These are phyloP conservation scores for Microthlaspi erraticum DNA, from an alignment of 345 rosid genomes.

Conservation along the genomic window DNA sequence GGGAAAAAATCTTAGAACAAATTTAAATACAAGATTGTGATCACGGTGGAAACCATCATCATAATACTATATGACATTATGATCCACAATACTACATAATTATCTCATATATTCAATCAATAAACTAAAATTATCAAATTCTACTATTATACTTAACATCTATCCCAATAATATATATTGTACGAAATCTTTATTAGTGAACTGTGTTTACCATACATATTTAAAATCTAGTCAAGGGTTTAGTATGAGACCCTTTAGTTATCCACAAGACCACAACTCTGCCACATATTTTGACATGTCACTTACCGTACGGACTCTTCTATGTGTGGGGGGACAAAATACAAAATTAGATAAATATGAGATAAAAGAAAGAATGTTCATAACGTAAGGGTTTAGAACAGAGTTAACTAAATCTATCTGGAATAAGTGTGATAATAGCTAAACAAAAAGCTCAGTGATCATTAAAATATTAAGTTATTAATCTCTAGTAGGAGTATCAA, in stretches of 20 bases:
- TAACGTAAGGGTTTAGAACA: neutral
- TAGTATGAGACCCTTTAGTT: neutral
- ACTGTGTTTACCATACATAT: neutral
- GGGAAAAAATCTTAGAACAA: neutral
- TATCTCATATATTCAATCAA: neutral
- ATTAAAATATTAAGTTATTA: constrained; percentile 6
- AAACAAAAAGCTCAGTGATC: constrained; percentile 3
- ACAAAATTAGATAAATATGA: neutral
- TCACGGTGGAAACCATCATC: neutral
- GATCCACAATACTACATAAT: neutral
- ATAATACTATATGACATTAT: neutral
- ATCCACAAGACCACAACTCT: neutral
- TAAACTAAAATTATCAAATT: neutral
- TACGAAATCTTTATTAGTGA: no score
- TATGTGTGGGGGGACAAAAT: neutral
- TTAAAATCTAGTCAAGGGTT: neutral
- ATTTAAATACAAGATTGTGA: neutral
- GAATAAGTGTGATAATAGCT: constrained; percentile 11
- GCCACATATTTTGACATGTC: neutral
- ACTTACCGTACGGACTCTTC: neutral
- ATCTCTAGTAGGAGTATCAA: neutral
- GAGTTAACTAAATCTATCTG: neutral
- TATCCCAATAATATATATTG: neutral
- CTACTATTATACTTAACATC: neutral
- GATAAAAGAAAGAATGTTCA: neutral